Percentiles rank a stretch among this genome's conserved stretches.
Evolutionary conservation across 495 filamentous ascomycete species (phyloP).

Genomic region (Penicillium lagena): DNA sequence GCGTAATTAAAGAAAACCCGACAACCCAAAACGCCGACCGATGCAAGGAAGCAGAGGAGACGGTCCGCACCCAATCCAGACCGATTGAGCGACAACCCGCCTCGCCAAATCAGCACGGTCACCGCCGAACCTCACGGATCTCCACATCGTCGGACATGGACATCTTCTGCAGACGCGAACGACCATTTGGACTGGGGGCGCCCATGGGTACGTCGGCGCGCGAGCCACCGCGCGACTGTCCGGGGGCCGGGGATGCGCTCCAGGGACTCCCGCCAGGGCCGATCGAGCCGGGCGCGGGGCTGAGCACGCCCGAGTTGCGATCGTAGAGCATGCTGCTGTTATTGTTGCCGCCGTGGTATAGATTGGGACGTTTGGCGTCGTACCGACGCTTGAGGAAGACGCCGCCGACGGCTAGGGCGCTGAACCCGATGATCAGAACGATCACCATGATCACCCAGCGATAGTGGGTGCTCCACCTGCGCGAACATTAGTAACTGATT

Average conservation of each 20-base stretch:
- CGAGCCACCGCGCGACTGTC: constrained; percentile 27
- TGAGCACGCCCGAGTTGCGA: constrained; percentile 11
- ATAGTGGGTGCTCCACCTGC: constrained; percentile 46
- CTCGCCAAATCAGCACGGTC: not conserved
- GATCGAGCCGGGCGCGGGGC: constrained; percentile 6
- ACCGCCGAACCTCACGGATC: constrained; percentile 19
- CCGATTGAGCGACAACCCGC: no score
- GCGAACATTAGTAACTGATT: no score
- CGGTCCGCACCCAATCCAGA: no score
- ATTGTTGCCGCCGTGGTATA: constrained; percentile 24
- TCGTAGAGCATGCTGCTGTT: constrained; percentile 11
- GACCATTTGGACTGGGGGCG: constrained; percentile 5
- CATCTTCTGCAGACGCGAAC: constrained; percentile 18
- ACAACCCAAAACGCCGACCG: no score
- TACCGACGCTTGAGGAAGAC: constrained; percentile 44
- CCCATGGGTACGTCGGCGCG: constrained; percentile 16
- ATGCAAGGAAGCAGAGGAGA: no score
- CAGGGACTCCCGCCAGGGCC: not conserved
- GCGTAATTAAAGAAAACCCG: no score
- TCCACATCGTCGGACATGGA: constrained; percentile 18
- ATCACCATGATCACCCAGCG: constrained; percentile 51
- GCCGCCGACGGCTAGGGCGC: constrained; percentile 24
- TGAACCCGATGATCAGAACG: constrained; percentile 42
- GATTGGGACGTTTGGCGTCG: constrained; percentile 33
- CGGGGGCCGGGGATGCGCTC: constrained; percentile 1